Evolutionary conservation across 1,284 basidiomycete genomes (phyloP), one percentile per base, ranked within the genome.

Genomic region (Ustilago bromivora): DNA sequence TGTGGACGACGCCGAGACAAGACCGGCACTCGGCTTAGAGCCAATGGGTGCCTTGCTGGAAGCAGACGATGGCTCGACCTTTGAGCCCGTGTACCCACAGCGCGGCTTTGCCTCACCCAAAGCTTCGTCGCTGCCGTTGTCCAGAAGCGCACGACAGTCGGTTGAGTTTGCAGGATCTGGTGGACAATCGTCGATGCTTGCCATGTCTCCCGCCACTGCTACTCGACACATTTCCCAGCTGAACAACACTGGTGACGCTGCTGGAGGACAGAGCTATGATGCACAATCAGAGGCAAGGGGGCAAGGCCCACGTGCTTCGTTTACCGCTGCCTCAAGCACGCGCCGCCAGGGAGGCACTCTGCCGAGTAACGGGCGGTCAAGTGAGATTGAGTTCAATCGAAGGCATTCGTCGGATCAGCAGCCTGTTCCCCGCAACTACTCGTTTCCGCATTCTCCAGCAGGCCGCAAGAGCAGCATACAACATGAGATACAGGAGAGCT

Each of bases 51-150:
- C 63, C 13, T 53, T 65, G 65, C 31, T 76, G 15, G 68, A 71
- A 58, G 68, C 61, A 1, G 73, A 75, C 6, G 67, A 76, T 38
- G 73, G 68, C 0, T 71, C 68, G 31, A 62, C 58, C 6, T 76
- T 76, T 34, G 61, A 38, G 28, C 47, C 67, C 6, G 67, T 75
- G 11, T 38, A 66, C 15, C 46, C 72, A 23, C 38, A 49, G n/a
- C 65, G 61, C 34, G 43, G 38, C 9, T 55, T 40, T 10, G 60
- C 62, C 2, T 28, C 43, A 7, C n/a, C 36, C 1, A 19, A n/a
- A 13, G n/a, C 19, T 12, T 23, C 47, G 13, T 53, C 53, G 6
- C 61, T 61, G 12, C 61, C 68, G n/a, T 51, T 61, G 23, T 61
- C 63, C 17, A 47, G 56, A 23, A 71, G 63, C 28, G 66, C 60